Percentiles rank a stretch among this genome's conserved stretches.
Evolutionary conservation across 2,329 filamentous ascomycete species (phyloP).

Genomic region (Nothophaeocryptopus gaeumannii): DNA sequence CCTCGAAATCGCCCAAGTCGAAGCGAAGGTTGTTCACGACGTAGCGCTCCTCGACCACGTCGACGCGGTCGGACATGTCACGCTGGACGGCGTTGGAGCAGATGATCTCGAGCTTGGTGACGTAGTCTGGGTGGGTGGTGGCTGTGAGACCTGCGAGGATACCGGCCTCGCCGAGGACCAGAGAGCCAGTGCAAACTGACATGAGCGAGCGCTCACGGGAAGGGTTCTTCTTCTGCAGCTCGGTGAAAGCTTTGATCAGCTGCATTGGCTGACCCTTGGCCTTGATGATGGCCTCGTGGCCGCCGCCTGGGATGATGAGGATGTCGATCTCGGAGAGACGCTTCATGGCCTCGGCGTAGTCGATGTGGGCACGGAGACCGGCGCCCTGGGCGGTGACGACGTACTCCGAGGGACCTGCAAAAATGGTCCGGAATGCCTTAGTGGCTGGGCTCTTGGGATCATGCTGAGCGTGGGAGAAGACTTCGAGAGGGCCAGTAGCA

Average conservation of each 20-base stretch:
- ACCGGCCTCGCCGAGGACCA: slow-evolving; percentile 73
- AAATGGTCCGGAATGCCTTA: slow-evolving; percentile 55
- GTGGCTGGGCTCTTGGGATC: slow-evolving; percentile 52
- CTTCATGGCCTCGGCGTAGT: slow-evolving; percentile 74
- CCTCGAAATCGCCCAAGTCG: slow-evolving; percentile 72
- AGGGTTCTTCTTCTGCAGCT: slow-evolving; percentile 76
- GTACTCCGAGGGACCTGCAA: slow-evolving; percentile 46
- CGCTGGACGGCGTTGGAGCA: slow-evolving; percentile 71
- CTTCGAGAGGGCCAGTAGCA: slow-evolving; percentile 58
- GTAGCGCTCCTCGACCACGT: slow-evolving; percentile 80
- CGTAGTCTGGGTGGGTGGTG: slow-evolving; percentile 77
- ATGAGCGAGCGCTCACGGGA: slow-evolving; percentile 76
- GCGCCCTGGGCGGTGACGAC: slow-evolving; percentile 61
- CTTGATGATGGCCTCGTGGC: slow-evolving; percentile 62
- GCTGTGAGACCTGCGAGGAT: slow-evolving; percentile 75
- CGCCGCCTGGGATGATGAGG: slow-evolving; percentile 73
- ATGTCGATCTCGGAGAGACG: slow-evolving; percentile 73
- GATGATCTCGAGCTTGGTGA: slow-evolving; percentile 77
- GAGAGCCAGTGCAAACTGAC: slow-evolving; percentile 74
- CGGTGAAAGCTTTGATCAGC: slow-evolving; percentile 72
- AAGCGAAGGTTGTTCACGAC: slow-evolving; percentile 91
- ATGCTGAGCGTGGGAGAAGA: slow-evolving; percentile 54
- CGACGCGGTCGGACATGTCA: slow-evolving; percentile 71
- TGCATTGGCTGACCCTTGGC: slow-evolving; percentile 64
- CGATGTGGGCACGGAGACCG: slow-evolving; percentile 69